Percentiles rank a stretch among this genome's conserved stretches.
Conservation (phyloP, 768 basidiomycete genomes). For the Agaricus subrufescens region DNA sequence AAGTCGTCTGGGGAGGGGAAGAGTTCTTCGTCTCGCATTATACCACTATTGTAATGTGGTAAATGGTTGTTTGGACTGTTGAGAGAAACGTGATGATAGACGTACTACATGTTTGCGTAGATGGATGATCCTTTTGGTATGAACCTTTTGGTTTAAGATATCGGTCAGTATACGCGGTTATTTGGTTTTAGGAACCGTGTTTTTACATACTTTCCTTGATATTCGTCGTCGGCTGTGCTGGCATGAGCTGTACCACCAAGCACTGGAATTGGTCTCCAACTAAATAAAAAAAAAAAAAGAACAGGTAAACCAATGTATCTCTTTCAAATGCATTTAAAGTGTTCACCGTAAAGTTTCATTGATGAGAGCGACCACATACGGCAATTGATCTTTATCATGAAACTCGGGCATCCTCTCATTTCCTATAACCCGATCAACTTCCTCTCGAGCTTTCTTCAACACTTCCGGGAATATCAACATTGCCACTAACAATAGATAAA, state of each 20-base stretch:
- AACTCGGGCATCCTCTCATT: conserved; percentile 21
- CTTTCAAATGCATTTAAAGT: background rate
- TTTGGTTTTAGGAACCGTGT: background rate
- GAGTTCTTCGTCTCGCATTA: conserved; percentile 19
- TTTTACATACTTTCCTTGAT: conserved; percentile 21
- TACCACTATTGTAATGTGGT: conserved; percentile 11
- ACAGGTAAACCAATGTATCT: background rate
- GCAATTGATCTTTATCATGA: conserved; percentile 17
- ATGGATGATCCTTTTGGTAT: conserved; percentile 30
- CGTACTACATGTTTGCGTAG: conserved; percentile 21
- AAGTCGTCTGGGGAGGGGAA: conserved; percentile 18
- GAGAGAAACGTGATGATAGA: background rate
- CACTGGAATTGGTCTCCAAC: conserved; percentile 23
- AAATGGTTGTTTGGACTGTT: background rate
- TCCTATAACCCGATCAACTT: conserved; percentile 26
- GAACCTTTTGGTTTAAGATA: conserved; percentile 5
- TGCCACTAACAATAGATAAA: conserved; percentile 14
- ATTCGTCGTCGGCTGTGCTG: conserved; percentile 28
- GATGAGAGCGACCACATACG: conserved; percentile 17
- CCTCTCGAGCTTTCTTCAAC: conserved; percentile 23
- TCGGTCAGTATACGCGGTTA: background rate
- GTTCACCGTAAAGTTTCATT: conserved; percentile 14
- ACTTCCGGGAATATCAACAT: conserved; percentile 24
- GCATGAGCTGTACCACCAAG: conserved; percentile 28
- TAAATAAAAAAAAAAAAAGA: background rate